Evolutionary conservation across 768 basidiomycete genomes (phyloP).

Genomic region (Hypsizygus marmoreus): DNA sequence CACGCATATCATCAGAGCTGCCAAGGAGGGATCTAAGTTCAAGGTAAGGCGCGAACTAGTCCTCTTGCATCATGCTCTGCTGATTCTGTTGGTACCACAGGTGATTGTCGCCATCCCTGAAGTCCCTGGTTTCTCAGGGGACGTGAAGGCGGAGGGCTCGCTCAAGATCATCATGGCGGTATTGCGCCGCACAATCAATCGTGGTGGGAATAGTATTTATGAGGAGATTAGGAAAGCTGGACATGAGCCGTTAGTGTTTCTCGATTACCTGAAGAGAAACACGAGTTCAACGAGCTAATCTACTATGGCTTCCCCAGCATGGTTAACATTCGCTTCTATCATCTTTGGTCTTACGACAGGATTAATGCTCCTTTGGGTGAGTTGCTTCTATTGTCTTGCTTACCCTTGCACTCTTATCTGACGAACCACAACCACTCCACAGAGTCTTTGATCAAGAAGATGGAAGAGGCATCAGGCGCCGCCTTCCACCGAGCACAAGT

Average conservation of each 20-base stretch:
- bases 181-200: slow-evolving; percentile 86
- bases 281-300: background rate
- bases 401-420: background rate
- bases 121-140: slow-evolving; percentile 85
- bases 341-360: slow-evolving; percentile 88
- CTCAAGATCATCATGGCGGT: slow-evolving; percentile 87
- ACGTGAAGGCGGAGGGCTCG: slow-evolving; percentile 65
- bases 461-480: slow-evolving; percentile 76
- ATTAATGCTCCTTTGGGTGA: slow-evolving; percentile 76
- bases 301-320: slow-evolving; percentile 40
- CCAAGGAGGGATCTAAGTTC: slow-evolving; percentile 69
- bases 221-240: slow-evolving; percentile 78
- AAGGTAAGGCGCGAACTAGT: slow-evolving; percentile 47
- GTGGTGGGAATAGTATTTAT: slow-evolving; percentile 85
- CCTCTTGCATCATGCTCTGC: background rate
- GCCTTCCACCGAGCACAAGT: slow-evolving; percentile 86
- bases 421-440: background rate
- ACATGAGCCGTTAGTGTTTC: slow-evolving; percentile 67
- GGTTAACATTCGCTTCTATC: slow-evolving; percentile 91
- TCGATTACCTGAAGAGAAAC: background rate
- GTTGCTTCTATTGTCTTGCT: slow-evolving; percentile 15
- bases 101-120: slow-evolving; percentile 89
- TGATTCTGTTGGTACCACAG: slow-evolving; percentile 34
- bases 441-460: slow-evolving; percentile 56
- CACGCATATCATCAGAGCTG: slow-evolving; percentile 84